These are phyloP conservation scores for Rhizopus sp. DNA, from an alignment of 371 early-diverging fungal species.

Conservation along the genomic window DNA sequence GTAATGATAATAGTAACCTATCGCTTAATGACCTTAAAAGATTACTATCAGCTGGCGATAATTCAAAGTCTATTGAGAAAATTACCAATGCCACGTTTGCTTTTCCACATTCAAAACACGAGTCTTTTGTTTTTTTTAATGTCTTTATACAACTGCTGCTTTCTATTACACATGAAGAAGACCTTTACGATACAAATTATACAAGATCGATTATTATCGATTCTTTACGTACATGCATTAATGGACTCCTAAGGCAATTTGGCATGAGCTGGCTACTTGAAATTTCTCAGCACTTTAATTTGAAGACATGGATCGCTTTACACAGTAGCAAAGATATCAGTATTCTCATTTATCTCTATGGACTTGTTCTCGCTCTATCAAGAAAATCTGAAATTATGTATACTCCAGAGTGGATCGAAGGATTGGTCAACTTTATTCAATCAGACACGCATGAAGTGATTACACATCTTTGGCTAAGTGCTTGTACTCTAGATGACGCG, in stretches of 20 bases:
- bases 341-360: constrained; percentile 39
- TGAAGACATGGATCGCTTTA: constrained; percentile 29
- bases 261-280: constrained; percentile 31
- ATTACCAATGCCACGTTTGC: constrained; percentile 29
- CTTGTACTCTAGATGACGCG: constrained; percentile 20
- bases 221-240: constrained; percentile 38
- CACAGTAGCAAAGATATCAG: constrained; percentile 22
- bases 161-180: constrained; percentile 27
- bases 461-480: constrained; percentile 33
- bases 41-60: constrained; percentile 21
- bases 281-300: constrained; percentile 25
- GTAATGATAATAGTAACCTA: constrained; percentile 18
- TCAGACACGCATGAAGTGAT: constrained; percentile 20
- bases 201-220: constrained; percentile 27
- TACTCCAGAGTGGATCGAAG: constrained; percentile 15
- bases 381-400: constrained; percentile 11
- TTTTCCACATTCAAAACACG: constrained; percentile 17
- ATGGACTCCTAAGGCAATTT: constrained; percentile 27
- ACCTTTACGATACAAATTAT: constrained; percentile 25
- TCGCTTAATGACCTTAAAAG: constrained; percentile 22
- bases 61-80: constrained; percentile 20
- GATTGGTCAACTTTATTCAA: constrained; percentile 29
- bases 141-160: constrained; percentile 35
- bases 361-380: constrained; percentile 29
- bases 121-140: constrained; percentile 41